Conservation (phyloP, 1,284 basidiomycete genomes). For the Ceratobasidium papillatum region DNA sequence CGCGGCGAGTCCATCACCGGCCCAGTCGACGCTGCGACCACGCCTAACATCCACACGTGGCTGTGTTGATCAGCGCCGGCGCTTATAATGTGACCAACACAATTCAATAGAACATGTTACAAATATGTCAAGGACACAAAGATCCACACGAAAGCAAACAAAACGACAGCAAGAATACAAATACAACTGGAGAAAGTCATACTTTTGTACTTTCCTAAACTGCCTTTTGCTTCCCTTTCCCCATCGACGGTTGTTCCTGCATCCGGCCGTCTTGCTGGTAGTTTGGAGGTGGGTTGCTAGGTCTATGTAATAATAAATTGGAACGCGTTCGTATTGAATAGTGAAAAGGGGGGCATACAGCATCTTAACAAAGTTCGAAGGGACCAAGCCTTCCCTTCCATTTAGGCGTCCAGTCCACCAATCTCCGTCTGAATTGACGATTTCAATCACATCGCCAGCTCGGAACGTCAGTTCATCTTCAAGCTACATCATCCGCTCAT, state of each 20-base stretch:
- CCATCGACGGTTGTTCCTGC: slow-evolving; percentile 44
- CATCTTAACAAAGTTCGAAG: slow-evolving; percentile 68
- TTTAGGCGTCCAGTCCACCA: slow-evolving; percentile 67
- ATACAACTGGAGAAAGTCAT: slow-evolving; percentile 56
- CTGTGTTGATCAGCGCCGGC: neutral
- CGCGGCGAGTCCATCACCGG: slow-evolving; percentile 26
- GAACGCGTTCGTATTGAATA: neutral
- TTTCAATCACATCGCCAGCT: slow-evolving; percentile 66
- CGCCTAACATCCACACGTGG: neutral
- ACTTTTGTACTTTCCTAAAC: slow-evolving; percentile 65
- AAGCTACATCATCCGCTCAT: neutral
- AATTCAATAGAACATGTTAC: neutral
- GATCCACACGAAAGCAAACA: neutral
- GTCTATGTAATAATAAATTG: neutral
- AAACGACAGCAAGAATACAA: neutral
- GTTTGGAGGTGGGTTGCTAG: neutral
- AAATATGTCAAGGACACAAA: neutral
- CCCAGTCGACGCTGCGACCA: slow-evolving; percentile 33
- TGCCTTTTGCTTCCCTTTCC: slow-evolving; percentile 60
- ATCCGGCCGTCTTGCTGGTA: slow-evolving; percentile 32
- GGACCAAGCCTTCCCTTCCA: slow-evolving; percentile 70
- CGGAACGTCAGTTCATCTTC: slow-evolving; percentile 71
- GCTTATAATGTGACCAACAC: slow-evolving; percentile 10
- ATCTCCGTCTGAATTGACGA: slow-evolving; percentile 64
- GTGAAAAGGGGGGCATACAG: slow-evolving; percentile 42